Evolutionary conservation across 2,329 filamentous ascomycete species (phyloP).

Genomic region (Talaromyces sp.): DNA sequence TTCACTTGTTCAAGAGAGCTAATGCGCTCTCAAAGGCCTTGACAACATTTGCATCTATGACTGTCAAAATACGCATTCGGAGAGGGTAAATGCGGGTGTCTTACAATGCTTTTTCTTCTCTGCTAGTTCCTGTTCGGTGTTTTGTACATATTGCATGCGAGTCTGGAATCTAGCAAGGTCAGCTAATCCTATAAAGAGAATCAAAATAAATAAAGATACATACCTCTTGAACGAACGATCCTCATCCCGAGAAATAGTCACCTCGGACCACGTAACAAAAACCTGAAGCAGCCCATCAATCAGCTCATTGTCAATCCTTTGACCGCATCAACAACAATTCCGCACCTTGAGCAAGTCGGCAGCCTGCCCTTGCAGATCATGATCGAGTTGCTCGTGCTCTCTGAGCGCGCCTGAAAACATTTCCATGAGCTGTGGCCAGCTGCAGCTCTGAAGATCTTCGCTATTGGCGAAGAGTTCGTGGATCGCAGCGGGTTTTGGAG

Average conservation of each 20-base stretch:
- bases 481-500: not conserved
- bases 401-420: constrained; percentile 64
- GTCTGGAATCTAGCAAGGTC: constrained; percentile 62
- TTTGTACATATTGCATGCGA: constrained; percentile 68
- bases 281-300: constrained; percentile 52
- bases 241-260: constrained; percentile 67
- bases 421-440: constrained; percentile 69
- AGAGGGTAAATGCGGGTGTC: constrained; percentile 27
- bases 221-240: constrained; percentile 73
- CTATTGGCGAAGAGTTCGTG: constrained; percentile 5
- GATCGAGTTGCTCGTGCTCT: constrained; percentile 61
- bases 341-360: constrained; percentile 60
- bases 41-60: constrained; percentile 37
- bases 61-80: constrained; percentile 15
- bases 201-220: constrained; percentile 9
- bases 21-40: constrained; percentile 47
- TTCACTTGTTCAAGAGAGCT: constrained; percentile 32
- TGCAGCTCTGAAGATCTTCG: constrained; percentile 12
- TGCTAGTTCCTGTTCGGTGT: constrained; percentile 66
- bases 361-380: constrained; percentile 63
- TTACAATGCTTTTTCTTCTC: constrained; percentile 77
- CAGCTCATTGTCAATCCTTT: not conserved
- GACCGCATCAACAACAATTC: not conserved
- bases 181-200: not conserved
- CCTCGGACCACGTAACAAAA: constrained; percentile 73